Base-by-base conservation (phyloP, 352 stramenopile species). In the Peronospora belbahrii region DNA sequence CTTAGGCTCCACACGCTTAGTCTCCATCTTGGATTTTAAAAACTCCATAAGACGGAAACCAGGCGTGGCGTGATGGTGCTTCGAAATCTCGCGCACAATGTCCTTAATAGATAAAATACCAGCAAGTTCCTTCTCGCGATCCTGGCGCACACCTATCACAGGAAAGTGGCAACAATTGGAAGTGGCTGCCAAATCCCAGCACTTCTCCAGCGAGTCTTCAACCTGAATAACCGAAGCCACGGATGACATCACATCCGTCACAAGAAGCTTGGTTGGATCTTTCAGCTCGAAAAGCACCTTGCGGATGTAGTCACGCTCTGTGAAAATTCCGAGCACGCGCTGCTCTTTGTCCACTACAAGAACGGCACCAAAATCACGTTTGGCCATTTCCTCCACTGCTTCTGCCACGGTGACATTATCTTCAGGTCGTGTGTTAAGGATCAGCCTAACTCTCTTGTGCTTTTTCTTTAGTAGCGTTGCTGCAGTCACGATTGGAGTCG, bases 21-120 rank as follows among this genome's bases (percentile, higher is more conserved):
- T 64, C 49, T 83, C 64, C 63, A 79, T 62, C 43, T 66, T 85
- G 10, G 80, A 83, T 66, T 92, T 92, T 48, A 92, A 78, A 36
- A 88, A 92, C 36, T 92, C 80, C 64, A 92, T 84, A 10, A 92
- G 64, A 9, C 80, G 76, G 47, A 88, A 92, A 17, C 77, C 80
- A 4, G 66, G 74, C 13, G 70, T 81, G 7, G 74, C 77, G 47
- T 85, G 60, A 46, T 87, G 62, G 42, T 80, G 77, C 52, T 87
- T 85, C 11, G 74, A 87, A 45, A 92, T 88, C 61, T 92, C 81
- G 6, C 74, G 75, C 22, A 92, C 78, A 45, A 92, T 83, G 46
- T 92, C 81, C 58, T 92, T 92, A 54, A 92, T 85, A 18, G 75
- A 88, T 32, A 92, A 49, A 31, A 92, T 74, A 22, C 81, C 81